These are phyloP conservation scores for Ampelocalamus luodianensis DNA, from an alignment of 176 grass and related monocot genomes.

Conservation along the genomic window DNA sequence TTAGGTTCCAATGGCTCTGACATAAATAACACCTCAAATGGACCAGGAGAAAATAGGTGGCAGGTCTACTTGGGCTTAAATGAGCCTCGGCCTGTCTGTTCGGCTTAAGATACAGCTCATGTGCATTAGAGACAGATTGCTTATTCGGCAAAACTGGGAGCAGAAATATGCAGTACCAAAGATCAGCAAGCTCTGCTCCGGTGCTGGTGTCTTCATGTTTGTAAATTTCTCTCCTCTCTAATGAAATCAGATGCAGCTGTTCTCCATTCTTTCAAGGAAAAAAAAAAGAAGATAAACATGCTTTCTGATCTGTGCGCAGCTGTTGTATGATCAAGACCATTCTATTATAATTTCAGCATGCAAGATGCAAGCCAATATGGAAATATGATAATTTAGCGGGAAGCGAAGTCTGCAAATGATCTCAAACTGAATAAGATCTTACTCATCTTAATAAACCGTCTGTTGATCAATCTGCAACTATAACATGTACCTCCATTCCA, in stretches of 20 bases:
- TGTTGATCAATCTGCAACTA: constrained; percentile 9
- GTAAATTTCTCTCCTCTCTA: neutral
- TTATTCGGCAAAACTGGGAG: neutral
- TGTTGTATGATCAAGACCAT: neutral
- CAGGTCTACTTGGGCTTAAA: neutral
- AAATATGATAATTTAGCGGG: neutral
- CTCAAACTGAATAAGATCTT: neutral
- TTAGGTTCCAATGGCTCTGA: neutral
- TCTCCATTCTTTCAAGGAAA: neutral
- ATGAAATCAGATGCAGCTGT: neutral
- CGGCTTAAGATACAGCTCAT: neutral
- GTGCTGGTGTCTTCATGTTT: neutral
- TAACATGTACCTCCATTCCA: neutral
- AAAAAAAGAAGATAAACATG: neutral
- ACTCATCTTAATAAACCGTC: neutral
- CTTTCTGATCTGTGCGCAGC: neutral
- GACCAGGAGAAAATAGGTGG: neutral
- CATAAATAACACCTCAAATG: neutral
- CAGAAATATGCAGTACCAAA: neutral
- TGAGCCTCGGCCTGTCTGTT: neutral
- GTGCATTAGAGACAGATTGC: neutral
- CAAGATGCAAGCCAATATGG: neutral
- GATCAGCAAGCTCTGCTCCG: neutral
- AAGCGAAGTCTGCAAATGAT: neutral
- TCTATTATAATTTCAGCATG: neutral